A percentile compares a stretch with the other conserved stretches of the same genome.
These are phyloP conservation scores for Erodium moschatum DNA, from an alignment of 441 rosid genomes.

Conservation along the genomic window DNA sequence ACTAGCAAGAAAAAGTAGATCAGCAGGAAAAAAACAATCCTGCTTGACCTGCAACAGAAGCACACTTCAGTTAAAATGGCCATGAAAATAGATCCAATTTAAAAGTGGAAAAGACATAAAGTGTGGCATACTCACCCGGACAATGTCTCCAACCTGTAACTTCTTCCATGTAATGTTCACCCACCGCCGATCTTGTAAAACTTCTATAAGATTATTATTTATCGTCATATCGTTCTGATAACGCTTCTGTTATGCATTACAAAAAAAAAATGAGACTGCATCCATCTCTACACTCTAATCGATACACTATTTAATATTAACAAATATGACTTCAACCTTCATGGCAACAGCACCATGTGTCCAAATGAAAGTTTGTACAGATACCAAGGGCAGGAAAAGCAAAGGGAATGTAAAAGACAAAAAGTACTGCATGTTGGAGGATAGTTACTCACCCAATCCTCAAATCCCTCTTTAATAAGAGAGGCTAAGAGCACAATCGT, in stretches of 20 bases:
- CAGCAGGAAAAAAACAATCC: conserved; percentile 95
- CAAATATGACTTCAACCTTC: conserved; percentile 12
- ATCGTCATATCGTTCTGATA: conserved; percentile 95
- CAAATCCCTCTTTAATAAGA: conserved; percentile 95
- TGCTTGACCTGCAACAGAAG: conserved; percentile 64
- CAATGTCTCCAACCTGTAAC: conserved; percentile 95
- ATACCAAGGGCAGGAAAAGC: conserved; percentile 12
- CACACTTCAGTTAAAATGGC: conserved; percentile 15
- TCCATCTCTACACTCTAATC: neutral
- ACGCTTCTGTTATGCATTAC: conserved; percentile 63
- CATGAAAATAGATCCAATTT: neutral
- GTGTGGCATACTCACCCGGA: conserved; percentile 47
- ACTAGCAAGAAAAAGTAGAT: conserved; percentile 80
- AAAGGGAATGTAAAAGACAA: conserved; percentile 6
- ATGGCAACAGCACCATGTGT: conserved; percentile 5
- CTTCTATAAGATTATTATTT: conserved; percentile 68
- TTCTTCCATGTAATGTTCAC: conserved; percentile 71
- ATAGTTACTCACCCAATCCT: conserved; percentile 79
- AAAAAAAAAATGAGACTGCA: conserved; percentile 13
- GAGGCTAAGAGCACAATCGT: conserved; percentile 93
- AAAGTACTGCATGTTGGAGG: conserved; percentile 9
- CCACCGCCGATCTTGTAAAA: conserved; percentile 83
- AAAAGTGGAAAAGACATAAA: conserved; percentile 10
- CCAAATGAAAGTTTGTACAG: conserved; percentile 5
- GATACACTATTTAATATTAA: neutral